phyloP scores from a whole-genome alignment of 2,329 filamentous ascomycete genomes.

The Xylariaceae sp. region DNA sequence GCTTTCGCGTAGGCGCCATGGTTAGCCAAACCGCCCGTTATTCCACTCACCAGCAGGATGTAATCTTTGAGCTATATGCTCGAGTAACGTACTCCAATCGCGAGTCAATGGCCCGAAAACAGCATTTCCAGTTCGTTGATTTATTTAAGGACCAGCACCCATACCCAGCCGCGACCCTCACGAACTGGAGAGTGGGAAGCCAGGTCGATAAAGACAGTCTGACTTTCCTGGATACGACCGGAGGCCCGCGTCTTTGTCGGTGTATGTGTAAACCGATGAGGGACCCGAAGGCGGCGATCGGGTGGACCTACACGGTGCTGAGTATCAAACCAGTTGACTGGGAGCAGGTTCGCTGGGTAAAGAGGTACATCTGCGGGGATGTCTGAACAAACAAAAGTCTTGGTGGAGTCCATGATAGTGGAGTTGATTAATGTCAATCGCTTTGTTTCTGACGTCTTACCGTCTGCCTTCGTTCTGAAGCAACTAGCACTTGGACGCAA shows the following conservation, averaged over 20 bases:
- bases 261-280: constrained; percentile 28
- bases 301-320: constrained; percentile 27
- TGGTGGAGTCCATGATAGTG: too few relatives aligned
- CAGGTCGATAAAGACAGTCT: constrained; percentile 27
- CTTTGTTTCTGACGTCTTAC: neutral
- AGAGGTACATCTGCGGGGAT: constrained; percentile 16
- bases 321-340: constrained; percentile 26
- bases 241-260: constrained; percentile 24
- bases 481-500: too few relatives aligned
- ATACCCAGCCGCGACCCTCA: constrained; percentile 33
- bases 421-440: neutral
- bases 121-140: constrained; percentile 61
- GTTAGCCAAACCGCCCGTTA: constrained; percentile 40
- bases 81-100: constrained; percentile 54
- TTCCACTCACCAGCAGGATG: constrained; percentile 33
- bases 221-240: constrained; percentile 22
- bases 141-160: constrained; percentile 55
- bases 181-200: constrained; percentile 27
- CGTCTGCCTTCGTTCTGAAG: too few relatives aligned
- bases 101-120: constrained; percentile 44
- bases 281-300: constrained; percentile 23
- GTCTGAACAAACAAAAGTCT: neutral
- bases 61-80: constrained; percentile 58
- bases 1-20: constrained; percentile 60
- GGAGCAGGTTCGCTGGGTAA: constrained; percentile 25